A percentile compares a stretch with the other conserved stretches of the same genome.
Conservation (phyloP, 78 protist genomes). For the Isochrysis galbana region DNA sequence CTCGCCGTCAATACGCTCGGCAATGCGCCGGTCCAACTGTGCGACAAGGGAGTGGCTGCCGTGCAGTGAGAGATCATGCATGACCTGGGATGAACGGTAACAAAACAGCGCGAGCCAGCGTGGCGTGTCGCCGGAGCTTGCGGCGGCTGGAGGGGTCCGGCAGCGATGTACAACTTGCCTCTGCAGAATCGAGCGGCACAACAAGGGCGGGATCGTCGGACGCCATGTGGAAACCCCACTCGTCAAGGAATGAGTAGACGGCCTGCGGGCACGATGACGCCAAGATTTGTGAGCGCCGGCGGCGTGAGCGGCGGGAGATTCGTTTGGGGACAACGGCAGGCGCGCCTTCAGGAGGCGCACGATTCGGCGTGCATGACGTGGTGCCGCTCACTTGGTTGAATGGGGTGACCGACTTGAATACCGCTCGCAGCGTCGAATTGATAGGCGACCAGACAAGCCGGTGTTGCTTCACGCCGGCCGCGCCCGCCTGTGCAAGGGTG, state of each 20-base stretch:
- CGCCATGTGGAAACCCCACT: constrained; percentile 56
- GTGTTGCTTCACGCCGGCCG: constrained; percentile 18
- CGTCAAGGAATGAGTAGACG: constrained; percentile 53
- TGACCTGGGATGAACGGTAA: too few relatives aligned
- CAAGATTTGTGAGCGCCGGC: not conserved
- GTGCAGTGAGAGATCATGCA: too few relatives aligned
- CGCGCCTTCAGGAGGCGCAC: too few relatives aligned
- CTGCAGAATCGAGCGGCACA: not conserved
- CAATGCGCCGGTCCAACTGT: constrained; percentile 10
- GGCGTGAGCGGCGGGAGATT: too few relatives aligned
- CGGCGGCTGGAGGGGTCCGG: too few relatives aligned
- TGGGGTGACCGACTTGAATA: not conserved
- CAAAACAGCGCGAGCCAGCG: too few relatives aligned
- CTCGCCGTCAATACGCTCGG: constrained; percentile 1
- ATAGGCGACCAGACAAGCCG: constrained; percentile 42
- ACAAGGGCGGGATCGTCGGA: not conserved
- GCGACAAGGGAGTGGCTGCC: too few relatives aligned
- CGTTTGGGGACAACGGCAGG: too few relatives aligned
- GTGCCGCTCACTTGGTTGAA: constrained; percentile 21
- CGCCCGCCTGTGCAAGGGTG: too few relatives aligned
- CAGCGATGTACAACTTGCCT: not conserved
- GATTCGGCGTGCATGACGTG: too few relatives aligned
- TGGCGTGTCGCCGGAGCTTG: too few relatives aligned
- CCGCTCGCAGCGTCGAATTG: constrained; percentile 36
- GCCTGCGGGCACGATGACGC: not conserved